phyloP scores from a whole-genome alignment of 495 filamentous ascomycete genomes.

The Aspergillus kassunensis region DNA sequence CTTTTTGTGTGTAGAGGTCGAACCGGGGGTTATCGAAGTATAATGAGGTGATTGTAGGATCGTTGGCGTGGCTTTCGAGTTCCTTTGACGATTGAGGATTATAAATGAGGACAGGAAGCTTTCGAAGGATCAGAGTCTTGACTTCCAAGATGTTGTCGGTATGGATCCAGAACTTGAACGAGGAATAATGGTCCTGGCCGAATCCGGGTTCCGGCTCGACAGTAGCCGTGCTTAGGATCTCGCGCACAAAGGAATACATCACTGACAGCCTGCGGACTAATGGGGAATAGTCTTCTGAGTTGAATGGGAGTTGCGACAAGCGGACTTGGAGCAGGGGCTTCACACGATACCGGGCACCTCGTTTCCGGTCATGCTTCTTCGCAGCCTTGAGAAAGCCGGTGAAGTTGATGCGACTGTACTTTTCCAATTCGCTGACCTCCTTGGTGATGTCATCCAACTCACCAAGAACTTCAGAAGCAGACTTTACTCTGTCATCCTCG shows the following conservation, averaged over 20 bases:
- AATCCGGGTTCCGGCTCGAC: conserved; percentile 40
- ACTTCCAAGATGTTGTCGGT: conserved; percentile 91
- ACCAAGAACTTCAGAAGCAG: conserved; percentile 64
- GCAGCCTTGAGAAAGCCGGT: conserved; percentile 96
- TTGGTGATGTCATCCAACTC: conserved; percentile 85
- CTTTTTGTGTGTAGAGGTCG: conserved; percentile 77
- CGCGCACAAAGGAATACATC: conserved; percentile 92
- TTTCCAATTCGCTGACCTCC: conserved; percentile 89
- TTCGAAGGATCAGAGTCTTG: conserved; percentile 88
- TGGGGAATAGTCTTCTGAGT: conserved; percentile 90
- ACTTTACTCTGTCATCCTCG: conserved; percentile 42
- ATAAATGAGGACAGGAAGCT: conserved; percentile 86
- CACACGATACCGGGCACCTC: conserved; percentile 77
- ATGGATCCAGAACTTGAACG: conserved; percentile 98
- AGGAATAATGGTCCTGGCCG: conserved; percentile 69
- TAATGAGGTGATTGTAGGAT: conserved; percentile 89
- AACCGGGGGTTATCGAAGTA: conserved; percentile 93
- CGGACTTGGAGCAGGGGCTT: conserved; percentile 86
- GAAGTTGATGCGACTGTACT: conserved; percentile 94
- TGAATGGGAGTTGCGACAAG: conserved; percentile 82
- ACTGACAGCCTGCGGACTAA: conserved; percentile 81
- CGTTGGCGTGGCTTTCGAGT: conserved; percentile 67
- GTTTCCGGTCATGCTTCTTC: conserved; percentile 96
- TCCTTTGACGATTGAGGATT: conserved; percentile 79
- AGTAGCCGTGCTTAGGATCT: conserved; percentile 61